Base-by-base conservation (phyloP, 2,329 filamentous ascomycete genomes). In the Drechslerella stenobrocha region DNA sequence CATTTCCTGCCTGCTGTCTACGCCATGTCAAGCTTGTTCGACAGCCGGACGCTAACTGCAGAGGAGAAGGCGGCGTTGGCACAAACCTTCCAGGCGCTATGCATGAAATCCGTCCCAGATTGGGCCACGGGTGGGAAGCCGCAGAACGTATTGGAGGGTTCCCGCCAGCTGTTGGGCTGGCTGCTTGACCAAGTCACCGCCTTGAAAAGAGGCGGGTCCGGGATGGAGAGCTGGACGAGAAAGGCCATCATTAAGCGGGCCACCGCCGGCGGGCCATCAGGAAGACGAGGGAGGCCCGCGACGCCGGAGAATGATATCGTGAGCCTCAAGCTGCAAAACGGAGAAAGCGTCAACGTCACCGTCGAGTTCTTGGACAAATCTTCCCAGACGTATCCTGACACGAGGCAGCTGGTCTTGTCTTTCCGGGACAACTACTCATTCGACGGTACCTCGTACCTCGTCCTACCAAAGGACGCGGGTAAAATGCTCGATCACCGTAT, bases 71-170 rank as follows among this genome's bases (percentile, higher is more conserved):
- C 64, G 11, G 64, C 58, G 0, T n/a, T 69, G 3, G 64, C 40
- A 8, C 64, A 69, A 24, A 69, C 57, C 5, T 69, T 69, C 32
- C 58, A 63, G 20, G 64, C 57, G 1, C 57, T 69, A n/a, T 61
- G 57, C 48, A 24, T 61, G 34, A 52, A 40, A 15, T 61, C 52
- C 23, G 64, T 69, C 2, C 64, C 64, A 2, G 56, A 63, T 23
- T 69, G 64, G 64, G 64, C 58, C 1, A 69, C 57, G 0, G 56
- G 53, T 18, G 55, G 55, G 3, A 63, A 63, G 23, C 35, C 45
- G 13, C 51, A 69, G 35, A 61, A 69, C 22, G 64, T 46, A 26
- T 44, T 69, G 22, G 64, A 69, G 44, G 56, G 57, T 13, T 69
- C 64, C 3, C 47, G 64, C 2, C 64, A 69, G 45, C 46, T 69